phyloP scores from a whole-genome alignment of 129 eudicot genomes.

The Rutidosis leptorrhynchoides region DNA sequence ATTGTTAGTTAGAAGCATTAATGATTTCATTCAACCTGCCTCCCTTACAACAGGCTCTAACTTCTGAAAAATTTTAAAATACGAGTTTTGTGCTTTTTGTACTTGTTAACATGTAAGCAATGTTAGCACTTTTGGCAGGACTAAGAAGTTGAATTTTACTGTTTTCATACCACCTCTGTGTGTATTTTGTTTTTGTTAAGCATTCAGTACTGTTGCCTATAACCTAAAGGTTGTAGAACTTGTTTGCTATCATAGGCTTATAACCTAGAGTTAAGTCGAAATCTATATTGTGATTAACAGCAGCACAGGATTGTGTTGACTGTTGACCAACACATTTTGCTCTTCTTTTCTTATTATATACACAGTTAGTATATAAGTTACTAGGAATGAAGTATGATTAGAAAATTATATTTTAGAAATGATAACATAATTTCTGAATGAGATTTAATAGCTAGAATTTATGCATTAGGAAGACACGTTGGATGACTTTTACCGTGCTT shows the following conservation, averaged over 20 bases:
- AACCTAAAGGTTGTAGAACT: neutral
- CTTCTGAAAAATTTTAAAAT: constrained; percentile 14
- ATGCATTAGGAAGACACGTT: neutral
- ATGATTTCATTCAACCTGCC: constrained; percentile 14
- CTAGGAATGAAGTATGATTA: neutral
- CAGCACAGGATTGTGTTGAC: neutral
- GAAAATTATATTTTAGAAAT: neutral
- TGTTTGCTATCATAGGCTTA: neutral
- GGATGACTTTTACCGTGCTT: neutral
- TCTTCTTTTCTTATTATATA: neutral
- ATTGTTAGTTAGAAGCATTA: constrained; percentile 26
- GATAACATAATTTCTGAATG: neutral
- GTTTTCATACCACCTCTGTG: neutral
- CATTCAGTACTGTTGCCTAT: neutral
- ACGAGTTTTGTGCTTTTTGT: constrained; percentile 31
- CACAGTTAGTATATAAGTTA: neutral
- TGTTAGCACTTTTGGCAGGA: neutral
- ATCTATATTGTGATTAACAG: too few species aligned
- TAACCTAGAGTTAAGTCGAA: neutral
- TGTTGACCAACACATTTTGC: neutral
- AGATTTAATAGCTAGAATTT: neutral
- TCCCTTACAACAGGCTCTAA: constrained; percentile 13
- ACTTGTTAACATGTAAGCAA: constrained; percentile 10
- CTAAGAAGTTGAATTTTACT: neutral
- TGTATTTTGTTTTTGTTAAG: neutral